These are phyloP conservation scores for Mucor racemosus DNA, from an alignment of 371 early-diverging fungal species.

Conservation along the genomic window DNA sequence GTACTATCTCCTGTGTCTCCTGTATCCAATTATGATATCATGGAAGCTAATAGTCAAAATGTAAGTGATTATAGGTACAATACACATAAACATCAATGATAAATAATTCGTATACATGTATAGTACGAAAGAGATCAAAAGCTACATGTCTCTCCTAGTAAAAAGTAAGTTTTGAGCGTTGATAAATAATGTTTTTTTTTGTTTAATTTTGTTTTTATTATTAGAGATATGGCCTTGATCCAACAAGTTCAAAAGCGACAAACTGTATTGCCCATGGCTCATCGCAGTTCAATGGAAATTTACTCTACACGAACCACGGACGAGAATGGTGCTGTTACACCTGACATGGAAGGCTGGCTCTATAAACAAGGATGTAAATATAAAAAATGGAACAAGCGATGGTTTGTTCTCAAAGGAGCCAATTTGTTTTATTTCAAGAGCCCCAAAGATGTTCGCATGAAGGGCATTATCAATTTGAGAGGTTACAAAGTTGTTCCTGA, in stretches of 20 bases:
- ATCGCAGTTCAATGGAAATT: constrained; percentile 34
- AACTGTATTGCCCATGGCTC: constrained; percentile 21
- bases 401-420: constrained; percentile 70
- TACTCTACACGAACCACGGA: constrained; percentile 18
- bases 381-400: constrained; percentile 72
- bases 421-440: constrained; percentile 70
- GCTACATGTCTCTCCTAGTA: background rate
- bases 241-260: constrained; percentile 9
- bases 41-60: constrained; percentile 3
- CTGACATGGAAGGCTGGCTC: constrained; percentile 71
- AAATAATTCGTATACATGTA: background rate
- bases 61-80: no score
- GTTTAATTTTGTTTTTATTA: background rate
- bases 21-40: constrained; percentile 15
- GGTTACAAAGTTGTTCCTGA: constrained; percentile 60
- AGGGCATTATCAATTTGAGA: constrained; percentile 57
- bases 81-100: no score
- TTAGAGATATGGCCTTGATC: constrained; percentile 6
- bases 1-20: constrained; percentile 1
- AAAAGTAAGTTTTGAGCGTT: background rate
- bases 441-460: constrained; percentile 61
- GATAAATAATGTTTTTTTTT: background rate
- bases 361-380: constrained; percentile 70
- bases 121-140: constrained; percentile 6
- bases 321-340: constrained; percentile 38